A percentile compares a stretch with the other conserved stretches of the same genome.
Conservation (phyloP, 495 filamentous ascomycete genomes). For the Hyaloscypha hepaticicola region DNA sequence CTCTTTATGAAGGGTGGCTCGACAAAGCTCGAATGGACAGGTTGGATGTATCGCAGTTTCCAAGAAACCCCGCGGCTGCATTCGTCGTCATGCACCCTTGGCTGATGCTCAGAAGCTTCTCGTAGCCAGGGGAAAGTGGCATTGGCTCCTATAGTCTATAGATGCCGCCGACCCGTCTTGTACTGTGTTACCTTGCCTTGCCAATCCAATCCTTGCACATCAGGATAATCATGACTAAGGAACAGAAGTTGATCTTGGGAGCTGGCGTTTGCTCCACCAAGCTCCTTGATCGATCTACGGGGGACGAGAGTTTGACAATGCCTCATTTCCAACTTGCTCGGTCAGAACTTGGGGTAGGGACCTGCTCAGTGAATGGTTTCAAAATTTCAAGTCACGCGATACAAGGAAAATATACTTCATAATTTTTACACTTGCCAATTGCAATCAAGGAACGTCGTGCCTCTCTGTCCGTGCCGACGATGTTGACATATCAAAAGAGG, state of each 20-base stretch:
- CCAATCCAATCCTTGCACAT: background rate
- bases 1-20: background rate
- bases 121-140: too few relatives aligned
- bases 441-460: background rate
- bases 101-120: too few relatives aligned
- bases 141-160: too few relatives aligned
- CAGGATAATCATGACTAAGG: background rate
- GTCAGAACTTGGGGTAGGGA: background rate
- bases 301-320: background rate
- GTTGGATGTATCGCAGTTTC: too few relatives aligned
- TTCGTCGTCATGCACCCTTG: too few relatives aligned
- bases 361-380: background rate
- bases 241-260: background rate
- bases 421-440: background rate
- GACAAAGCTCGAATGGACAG: background rate
- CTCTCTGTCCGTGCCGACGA: background rate
- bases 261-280: too few relatives aligned
- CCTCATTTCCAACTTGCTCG: background rate
- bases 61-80: too few relatives aligned
- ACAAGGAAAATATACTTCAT: too few relatives aligned
- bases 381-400: background rate
- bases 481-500: background rate
- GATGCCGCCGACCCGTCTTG: background rate
- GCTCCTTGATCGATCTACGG: background rate
- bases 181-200: too few relatives aligned